Evolutionary conservation across 2,329 filamentous ascomycete genomes (phyloP), one percentile per base, ranked within the genome.

Genomic region (Coniochaeta sp.): DNA sequence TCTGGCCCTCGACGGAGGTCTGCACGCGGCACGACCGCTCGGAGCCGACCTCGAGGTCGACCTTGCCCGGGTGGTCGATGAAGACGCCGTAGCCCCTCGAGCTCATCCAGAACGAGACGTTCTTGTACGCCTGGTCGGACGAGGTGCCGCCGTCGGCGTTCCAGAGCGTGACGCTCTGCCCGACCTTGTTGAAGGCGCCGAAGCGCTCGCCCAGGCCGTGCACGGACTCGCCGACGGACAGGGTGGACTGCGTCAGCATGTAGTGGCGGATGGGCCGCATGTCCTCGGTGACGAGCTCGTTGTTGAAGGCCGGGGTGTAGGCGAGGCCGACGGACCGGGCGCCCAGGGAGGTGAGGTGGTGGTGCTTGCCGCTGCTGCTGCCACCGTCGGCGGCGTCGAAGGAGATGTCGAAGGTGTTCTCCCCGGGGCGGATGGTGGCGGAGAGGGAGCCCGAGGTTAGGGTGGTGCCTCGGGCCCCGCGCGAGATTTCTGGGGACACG

Each of bases 121-220:
- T 90, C 74, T 89, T 90, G 73, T 90, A 90, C 0, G 86, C 86
- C 69, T 89, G 87, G 59, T 89, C 86, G 64, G 82, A 86, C 0
- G 82, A 86, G 0, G 87, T 89, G 10, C 87, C 87, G 6, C 83
- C 83, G 65, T 86, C 83, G 16, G 80, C 79, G 64, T 86, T 86
- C 82, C 82, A 86, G 8, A 92, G 79, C 60, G 83, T 78, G 9
- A 92, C 75, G 14, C 80, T 79, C 71, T 92, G 89, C 14, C 89
- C 89, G 47, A 91, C 85, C 71, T 90, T 91, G 70, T 89, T 88
- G 73, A 89, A 89, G 7, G 87, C 83, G 0, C 89, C 89, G 68
- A 92, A 93, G 16, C 89, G 80, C 73, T 92, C 89, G 1, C 89
- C 89, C 4, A 92, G 79, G 0, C 89, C 89, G 70, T 90, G 88